phyloP scores from a whole-genome alignment of 139 green algal species.

The Pseudopediastrum boryanum region DNA sequence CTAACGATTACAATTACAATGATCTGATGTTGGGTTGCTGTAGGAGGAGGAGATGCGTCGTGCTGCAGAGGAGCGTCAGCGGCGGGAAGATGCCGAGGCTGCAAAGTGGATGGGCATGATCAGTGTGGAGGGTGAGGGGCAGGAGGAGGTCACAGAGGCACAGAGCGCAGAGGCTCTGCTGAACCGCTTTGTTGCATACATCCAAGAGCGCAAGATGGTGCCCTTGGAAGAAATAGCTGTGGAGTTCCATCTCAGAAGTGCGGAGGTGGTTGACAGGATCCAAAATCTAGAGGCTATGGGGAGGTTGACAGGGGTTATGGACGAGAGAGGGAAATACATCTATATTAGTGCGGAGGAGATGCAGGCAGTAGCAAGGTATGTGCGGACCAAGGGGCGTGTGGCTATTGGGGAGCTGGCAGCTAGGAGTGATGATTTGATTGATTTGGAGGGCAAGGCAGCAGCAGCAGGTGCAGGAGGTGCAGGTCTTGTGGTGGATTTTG shows the following conservation, averaged over 20 bases:
- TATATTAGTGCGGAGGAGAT: conserved; percentile 93
- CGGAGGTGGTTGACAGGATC: conserved; percentile 83
- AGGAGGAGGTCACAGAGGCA: conserved; percentile 12
- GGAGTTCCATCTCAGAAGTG: conserved; percentile 83
- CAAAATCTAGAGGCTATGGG: conserved; percentile 75
- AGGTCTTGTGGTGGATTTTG: conserved; percentile 38
- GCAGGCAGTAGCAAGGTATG: conserved; percentile 79
- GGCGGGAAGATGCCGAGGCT: conserved; percentile 75
- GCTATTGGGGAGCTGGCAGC: conserved; percentile 83
- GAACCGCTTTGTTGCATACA: conserved; percentile 63
- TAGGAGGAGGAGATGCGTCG: conserved; percentile 70
- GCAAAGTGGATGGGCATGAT: conserved; percentile 83
- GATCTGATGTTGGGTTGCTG: not conserved
- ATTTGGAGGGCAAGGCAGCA: conserved; percentile 60
- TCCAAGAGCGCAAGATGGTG: conserved; percentile 83
- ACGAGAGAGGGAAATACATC: conserved; percentile 97
- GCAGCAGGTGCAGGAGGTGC: not conserved
- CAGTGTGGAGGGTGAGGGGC: conserved; percentile 56
- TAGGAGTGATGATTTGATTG: conserved; percentile 72
- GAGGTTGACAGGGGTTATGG: conserved; percentile 85
- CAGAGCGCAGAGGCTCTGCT: conserved; percentile 62
- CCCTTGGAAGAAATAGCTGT: conserved; percentile 81
- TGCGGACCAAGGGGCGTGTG: conserved; percentile 74
- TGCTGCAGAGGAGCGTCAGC: conserved; percentile 61
- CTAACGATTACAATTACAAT: not conserved